phyloP scores from a whole-genome alignment of 768 basidiomycete species.

The Suillus clintonianus region DNA sequence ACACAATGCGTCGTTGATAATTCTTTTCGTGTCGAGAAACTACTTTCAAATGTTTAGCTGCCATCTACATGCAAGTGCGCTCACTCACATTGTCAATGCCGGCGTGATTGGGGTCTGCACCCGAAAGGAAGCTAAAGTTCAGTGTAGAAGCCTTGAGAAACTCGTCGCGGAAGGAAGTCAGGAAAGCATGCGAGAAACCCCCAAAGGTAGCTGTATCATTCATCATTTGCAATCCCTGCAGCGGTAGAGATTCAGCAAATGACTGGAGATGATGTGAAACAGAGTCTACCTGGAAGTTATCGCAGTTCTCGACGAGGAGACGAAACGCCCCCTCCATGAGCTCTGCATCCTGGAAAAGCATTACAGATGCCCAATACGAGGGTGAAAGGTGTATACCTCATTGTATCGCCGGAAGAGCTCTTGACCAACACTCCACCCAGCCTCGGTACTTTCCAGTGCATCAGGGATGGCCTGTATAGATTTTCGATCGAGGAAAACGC shows the following conservation, averaged over 20 bases:
- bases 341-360: conserved; percentile 49
- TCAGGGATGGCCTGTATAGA: conserved; percentile 68
- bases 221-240: conserved; percentile 69
- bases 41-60: conserved; percentile 23
- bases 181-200: conserved; percentile 59
- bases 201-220: conserved; percentile 67
- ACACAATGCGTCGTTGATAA: conserved; percentile 66
- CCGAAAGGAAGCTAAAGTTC: conserved; percentile 59
- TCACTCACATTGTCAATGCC: conserved; percentile 47
- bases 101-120: conserved; percentile 32
- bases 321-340: conserved; percentile 73
- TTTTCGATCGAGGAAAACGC: conserved; percentile 61
- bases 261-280: not conserved
- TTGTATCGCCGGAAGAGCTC: conserved; percentile 56
- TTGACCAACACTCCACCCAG: conserved; percentile 58
- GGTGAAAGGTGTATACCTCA: conserved; percentile 42
- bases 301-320: conserved; percentile 71
- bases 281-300: conserved; percentile 62
- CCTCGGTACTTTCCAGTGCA: conserved; percentile 46
- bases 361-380: not conserved
- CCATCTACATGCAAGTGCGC: conserved; percentile 4
- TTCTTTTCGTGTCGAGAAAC: conserved; percentile 40
- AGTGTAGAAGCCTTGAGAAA: conserved; percentile 61
- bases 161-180: conserved; percentile 68
- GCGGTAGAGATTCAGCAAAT: not conserved